A percentile compares a stretch with the other conserved stretches of the same genome.
These are phyloP conservation scores for Erigeron canadensis DNA, from an alignment of 129 eudicot genomes.

Conservation along the genomic window DNA sequence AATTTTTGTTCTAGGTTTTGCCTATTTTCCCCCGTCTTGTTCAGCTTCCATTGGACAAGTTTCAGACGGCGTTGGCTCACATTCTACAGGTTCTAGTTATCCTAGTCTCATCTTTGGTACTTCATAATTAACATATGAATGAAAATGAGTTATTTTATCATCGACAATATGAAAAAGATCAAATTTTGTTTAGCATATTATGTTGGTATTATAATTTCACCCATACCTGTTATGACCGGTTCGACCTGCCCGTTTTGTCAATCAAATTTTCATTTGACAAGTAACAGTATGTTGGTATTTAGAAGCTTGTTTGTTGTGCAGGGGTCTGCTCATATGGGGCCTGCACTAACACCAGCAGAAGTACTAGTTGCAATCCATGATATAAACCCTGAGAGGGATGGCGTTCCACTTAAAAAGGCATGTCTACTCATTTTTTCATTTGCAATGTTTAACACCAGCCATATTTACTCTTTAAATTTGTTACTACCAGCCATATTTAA, in stretches of 20 bases:
- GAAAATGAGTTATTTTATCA: not conserved
- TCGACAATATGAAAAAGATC: not conserved
- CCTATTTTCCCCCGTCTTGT: conserved; percentile 94
- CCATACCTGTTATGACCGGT: no score
- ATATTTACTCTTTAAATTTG: conserved; percentile 5
- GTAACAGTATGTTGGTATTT: not conserved
- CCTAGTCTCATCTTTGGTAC: not conserved
- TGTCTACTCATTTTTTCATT: conserved; percentile 8
- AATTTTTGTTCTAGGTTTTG: conserved; percentile 62
- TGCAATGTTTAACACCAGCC: conserved; percentile 1
- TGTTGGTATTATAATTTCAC: no score
- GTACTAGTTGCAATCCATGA: conserved; percentile 96
- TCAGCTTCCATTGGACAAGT: conserved; percentile 83
- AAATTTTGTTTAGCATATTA: no score
- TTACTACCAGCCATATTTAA: not conserved
- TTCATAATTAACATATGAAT: not conserved
- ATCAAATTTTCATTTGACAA: not conserved
- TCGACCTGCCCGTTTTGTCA: no score
- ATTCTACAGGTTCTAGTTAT: conserved; percentile 68
- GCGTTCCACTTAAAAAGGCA: conserved; percentile 90
- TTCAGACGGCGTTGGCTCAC: conserved; percentile 89
- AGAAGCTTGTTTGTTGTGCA: conserved; percentile 32
- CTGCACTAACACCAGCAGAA: conserved; percentile 96
- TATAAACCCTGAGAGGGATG: conserved; percentile 81
- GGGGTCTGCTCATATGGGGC: conserved; percentile 98